phyloP scores from a whole-genome alignment of 345 rosid species.

The Euphorbia tirucalli region DNA sequence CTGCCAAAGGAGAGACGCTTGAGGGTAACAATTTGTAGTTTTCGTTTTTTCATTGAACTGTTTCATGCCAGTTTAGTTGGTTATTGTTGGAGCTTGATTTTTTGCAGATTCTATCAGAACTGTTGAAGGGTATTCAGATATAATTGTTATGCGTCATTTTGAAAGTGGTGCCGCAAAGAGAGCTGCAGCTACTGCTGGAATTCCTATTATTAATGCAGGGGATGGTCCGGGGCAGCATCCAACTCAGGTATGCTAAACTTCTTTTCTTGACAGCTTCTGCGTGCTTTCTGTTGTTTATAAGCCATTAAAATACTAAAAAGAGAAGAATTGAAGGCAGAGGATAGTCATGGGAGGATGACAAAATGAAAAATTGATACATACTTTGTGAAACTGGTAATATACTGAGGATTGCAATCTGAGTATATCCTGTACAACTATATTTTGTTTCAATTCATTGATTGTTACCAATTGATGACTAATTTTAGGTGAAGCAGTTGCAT shows the following conservation, averaged over 20 bases:
- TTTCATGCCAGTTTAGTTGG: background rate
- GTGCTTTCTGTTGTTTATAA: background rate
- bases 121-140: constrained; percentile 86
- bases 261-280: background rate
- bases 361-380: too few relatives aligned
- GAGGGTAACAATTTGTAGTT: constrained; percentile 52
- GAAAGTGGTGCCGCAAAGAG: constrained; percentile 94
- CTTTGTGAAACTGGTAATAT: constrained; percentile 4
- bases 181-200: constrained; percentile 77
- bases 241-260: constrained; percentile 58
- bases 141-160: constrained; percentile 93
- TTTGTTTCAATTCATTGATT: background rate
- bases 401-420: background rate
- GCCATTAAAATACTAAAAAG: background rate
- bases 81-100: constrained; percentile 18
- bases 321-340: background rate
- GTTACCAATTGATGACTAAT: background rate
- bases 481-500: background rate
- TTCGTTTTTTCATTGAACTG: background rate
- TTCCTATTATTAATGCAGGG: constrained; percentile 94
- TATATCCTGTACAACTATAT: background rate
- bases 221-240: constrained; percentile 99
- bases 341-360: background rate
- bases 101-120: constrained; percentile 84
- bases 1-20: constrained; percentile 97